phyloP scores from a whole-genome alignment of 1,139 yeast genomes.

The Tardiomyces depauwii region DNA sequence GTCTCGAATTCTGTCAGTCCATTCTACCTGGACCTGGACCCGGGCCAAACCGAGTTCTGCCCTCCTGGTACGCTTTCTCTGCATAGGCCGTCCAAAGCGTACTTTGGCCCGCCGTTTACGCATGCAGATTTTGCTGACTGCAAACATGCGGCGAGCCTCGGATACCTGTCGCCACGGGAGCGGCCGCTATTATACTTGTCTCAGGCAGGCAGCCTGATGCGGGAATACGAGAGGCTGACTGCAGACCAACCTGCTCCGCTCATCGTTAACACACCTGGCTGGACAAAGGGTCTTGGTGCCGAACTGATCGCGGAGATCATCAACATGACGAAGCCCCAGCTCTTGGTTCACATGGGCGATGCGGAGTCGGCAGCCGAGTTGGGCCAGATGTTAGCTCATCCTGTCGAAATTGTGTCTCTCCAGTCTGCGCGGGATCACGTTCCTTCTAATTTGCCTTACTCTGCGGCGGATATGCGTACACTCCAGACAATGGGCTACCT shows the following conservation, averaged over 20 bases:
- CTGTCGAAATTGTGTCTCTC: conserved; percentile 2
- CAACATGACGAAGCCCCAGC: conserved; percentile 39
- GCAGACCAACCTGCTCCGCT: conserved; percentile 31
- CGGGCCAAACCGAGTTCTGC: conserved; percentile 82
- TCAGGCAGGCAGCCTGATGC: conserved; percentile 35
- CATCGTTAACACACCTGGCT: conserved; percentile 79
- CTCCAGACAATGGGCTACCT: conserved; percentile 25
- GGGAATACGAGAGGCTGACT: conserved; percentile 19
- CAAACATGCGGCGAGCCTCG: conserved; percentile 41
- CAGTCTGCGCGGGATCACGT: conserved; percentile 1
- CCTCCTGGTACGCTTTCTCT: conserved; percentile 59
- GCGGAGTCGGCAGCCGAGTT: conserved; percentile 15
- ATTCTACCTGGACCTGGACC: conserved; percentile 68
- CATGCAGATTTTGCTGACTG: conserved; percentile 20
- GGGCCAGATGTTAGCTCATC: conserved; percentile 5
- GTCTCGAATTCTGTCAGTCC: conserved; percentile 13
- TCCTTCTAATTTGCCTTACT: conserved; percentile 3
- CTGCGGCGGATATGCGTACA: conserved; percentile 24
- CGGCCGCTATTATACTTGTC: conserved; percentile 48
- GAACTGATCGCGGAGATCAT: conserved; percentile 47
- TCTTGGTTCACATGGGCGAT: conserved; percentile 39
- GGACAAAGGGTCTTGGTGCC: conserved; percentile 86
- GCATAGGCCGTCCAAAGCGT: conserved; percentile 9
- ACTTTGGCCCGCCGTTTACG: conserved; percentile 24
- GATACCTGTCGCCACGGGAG: conserved; percentile 63